These are phyloP conservation scores for Candida corydali DNA, from an alignment of 805 yeast species.

Conservation along the genomic window DNA sequence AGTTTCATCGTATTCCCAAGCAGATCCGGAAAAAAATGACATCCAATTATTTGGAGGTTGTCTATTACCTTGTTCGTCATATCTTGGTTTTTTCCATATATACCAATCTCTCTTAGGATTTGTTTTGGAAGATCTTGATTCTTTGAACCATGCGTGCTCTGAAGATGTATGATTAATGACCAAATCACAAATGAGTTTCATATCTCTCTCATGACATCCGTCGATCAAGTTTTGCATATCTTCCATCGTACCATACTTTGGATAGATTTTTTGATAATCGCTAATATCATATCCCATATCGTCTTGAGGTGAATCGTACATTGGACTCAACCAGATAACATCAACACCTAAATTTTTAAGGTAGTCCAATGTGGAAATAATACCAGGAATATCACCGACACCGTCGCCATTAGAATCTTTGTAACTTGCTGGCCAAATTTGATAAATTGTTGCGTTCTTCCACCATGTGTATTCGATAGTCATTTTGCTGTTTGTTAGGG, in stretches of 20 bases:
- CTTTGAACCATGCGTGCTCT: slow-evolving; percentile 57
- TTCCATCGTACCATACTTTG: slow-evolving; percentile 50
- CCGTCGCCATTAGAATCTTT: slow-evolving; percentile 60
- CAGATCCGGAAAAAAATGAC: slow-evolving; percentile 49
- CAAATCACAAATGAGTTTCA: slow-evolving; percentile 51
- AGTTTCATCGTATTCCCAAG: slow-evolving; percentile 53
- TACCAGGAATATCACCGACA: slow-evolving; percentile 54
- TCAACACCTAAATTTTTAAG: slow-evolving; percentile 47
- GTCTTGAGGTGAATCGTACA: slow-evolving; percentile 54
- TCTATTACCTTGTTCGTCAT: slow-evolving; percentile 44
- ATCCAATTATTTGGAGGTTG: slow-evolving; percentile 57
- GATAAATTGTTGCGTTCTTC: slow-evolving; percentile 56
- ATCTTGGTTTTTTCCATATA: slow-evolving; percentile 50
- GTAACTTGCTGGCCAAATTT: slow-evolving; percentile 59
- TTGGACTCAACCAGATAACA: slow-evolving; percentile 55
- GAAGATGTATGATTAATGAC: slow-evolving; percentile 57
- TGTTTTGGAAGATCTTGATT: slow-evolving; percentile 46
- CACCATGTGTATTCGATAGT: slow-evolving; percentile 37
- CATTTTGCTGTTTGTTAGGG: background rate
- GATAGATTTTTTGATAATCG: slow-evolving; percentile 49
- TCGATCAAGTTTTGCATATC: slow-evolving; percentile 48
- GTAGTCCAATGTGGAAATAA: slow-evolving; percentile 49
- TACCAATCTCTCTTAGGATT: slow-evolving; percentile 62
- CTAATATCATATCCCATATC: slow-evolving; percentile 64
- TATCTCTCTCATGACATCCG: slow-evolving; percentile 45